These are phyloP conservation scores for Arthrobotrys megalospora DNA, from an alignment of 2,329 filamentous ascomycete genomes.

Conservation along the genomic window DNA sequence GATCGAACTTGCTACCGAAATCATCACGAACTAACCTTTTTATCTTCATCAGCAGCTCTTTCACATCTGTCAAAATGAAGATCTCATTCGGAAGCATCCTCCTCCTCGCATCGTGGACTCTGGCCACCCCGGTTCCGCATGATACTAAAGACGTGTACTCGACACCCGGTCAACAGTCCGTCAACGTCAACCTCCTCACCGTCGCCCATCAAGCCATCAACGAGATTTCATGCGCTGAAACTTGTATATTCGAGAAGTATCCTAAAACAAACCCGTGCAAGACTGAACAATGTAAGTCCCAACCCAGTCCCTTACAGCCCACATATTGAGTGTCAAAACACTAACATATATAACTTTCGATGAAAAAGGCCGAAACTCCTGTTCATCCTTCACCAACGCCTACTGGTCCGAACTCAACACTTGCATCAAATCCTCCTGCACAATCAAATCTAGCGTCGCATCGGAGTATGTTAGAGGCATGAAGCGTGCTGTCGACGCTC, in stretches of 20 bases:
- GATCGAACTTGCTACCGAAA: background rate
- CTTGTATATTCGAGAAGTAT: constrained; percentile 30
- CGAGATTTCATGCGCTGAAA: constrained; percentile 30
- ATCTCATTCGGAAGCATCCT: constrained; percentile 23
- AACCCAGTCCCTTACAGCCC: background rate
- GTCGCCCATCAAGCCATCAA: constrained; percentile 43
- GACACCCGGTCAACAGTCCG: background rate
- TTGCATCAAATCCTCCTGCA: constrained; percentile 29
- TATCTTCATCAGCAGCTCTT: background rate
- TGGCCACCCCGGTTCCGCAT: constrained; percentile 6
- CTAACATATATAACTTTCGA: background rate
- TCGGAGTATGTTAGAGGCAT: constrained; percentile 17
- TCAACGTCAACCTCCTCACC: constrained; percentile 30
- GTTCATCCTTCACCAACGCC: constrained; percentile 35
- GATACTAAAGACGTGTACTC: background rate
- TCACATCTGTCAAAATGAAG: constrained; percentile 28
- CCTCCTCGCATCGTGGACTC: constrained; percentile 14
- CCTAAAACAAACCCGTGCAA: constrained; percentile 31
- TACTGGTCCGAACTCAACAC: constrained; percentile 34
- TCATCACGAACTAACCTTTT: background rate
- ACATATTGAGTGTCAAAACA: background rate
- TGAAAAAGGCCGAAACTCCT: constrained; percentile 30
- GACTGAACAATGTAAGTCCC: constrained; percentile 25
- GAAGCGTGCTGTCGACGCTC: constrained; percentile 23
- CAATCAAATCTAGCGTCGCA: constrained; percentile 4